Base-by-base conservation (phyloP, 1,284 basidiomycete genomes). In the Caloboletus firmus region DNA sequence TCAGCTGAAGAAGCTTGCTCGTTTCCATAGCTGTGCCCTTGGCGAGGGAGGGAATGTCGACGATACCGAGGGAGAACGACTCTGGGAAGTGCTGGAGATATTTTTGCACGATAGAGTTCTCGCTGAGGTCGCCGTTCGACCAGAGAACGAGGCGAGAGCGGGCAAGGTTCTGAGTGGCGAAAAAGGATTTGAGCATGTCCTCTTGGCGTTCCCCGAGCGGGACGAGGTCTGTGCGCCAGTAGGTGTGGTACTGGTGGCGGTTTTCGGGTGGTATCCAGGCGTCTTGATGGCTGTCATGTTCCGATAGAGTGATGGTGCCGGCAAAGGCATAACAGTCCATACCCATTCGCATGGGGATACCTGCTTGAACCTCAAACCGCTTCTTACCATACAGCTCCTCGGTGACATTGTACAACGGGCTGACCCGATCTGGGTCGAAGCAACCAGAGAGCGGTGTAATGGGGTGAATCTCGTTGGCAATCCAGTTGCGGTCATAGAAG, bases 321-420 rank as follows among this genome's bases (percentile, higher is more conserved):
- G 93, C 88, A 68, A 93, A 91, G 66, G 91, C 84, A 69, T 93
- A 95, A 72, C 94, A 97, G 65, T 93, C 87, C 75, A 91, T 76
- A 20, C 91, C 91, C 62, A 89, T 77, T 50, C 82, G 78, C 74
- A 95, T 76, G 0, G 82, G 78, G 46, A 92, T 72, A 1, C 93
- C 93, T 0, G 91, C 83, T 56, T 93, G 87, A 2, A 95, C 79
- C 59, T 90, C 84, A 48, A 81, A 84, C 52, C 74, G 72, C 60
- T 83, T 83, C 47, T 79, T 79, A 7, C 84, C 83, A 58, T 83
- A 81, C 24, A 87, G 63, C 37, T 78, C 76, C 51, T 83, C 76
- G 11, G 84, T 81, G 46, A 87, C 59, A 66, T 94, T 91, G 75
- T 95, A 94, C 43, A 68, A 65, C 4, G 82, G 72, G 45, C 84